Conservation (phyloP, 805 yeast species). For the Naumovozyma dairenensis region DNA sequence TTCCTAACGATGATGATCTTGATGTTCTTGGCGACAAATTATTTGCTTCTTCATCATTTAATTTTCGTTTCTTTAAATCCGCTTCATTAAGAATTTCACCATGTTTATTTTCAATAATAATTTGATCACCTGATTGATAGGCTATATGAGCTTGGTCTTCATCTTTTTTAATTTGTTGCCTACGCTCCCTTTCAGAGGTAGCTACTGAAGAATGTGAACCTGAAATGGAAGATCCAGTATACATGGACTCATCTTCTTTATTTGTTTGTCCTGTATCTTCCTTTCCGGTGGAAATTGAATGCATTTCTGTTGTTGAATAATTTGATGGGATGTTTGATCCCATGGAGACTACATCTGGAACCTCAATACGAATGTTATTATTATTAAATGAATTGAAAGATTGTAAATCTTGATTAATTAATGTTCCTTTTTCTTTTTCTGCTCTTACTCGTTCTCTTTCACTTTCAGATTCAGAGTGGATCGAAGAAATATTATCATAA, state of each 20-base stretch:
- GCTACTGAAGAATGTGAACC: background rate
- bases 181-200: slow-evolving; percentile 10
- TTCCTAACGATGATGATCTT: background rate
- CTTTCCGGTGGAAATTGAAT: too few relatives aligned
- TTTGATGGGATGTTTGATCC: background rate
- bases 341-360: too few relatives aligned
- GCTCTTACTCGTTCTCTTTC: too few relatives aligned
- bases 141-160: slow-evolving; percentile 32
- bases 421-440: too few relatives aligned
- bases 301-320: too few relatives aligned
- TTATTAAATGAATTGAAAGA: background rate
- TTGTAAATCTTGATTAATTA: background rate
- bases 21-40: background rate
- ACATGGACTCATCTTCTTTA: background rate
- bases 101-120: slow-evolving; percentile 70
- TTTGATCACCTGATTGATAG: slow-evolving; percentile 57
- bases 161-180: slow-evolving; percentile 18
- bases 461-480: too few relatives aligned
- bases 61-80: slow-evolving; percentile 23
- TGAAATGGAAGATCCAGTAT: background rate
- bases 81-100: slow-evolving; percentile 71
- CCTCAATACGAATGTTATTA: too few relatives aligned
- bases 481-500: too few relatives aligned
- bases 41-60: slow-evolving; percentile 18
- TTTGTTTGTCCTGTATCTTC: background rate